phyloP scores from a whole-genome alignment of 2,329 filamentous ascomycete species.

The Moelleriella libera region DNA sequence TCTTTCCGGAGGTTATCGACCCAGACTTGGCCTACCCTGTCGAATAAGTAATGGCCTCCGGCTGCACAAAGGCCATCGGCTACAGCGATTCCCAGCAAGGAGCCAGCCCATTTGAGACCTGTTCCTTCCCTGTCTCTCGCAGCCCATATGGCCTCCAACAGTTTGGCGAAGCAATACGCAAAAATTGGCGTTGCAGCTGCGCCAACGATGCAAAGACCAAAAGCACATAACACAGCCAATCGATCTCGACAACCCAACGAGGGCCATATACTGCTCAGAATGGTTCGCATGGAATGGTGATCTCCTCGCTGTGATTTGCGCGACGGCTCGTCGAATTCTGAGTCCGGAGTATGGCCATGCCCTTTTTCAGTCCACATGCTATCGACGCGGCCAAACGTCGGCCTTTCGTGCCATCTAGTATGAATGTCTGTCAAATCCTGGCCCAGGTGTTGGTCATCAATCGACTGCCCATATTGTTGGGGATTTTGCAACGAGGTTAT shows the following conservation, averaged over 20 bases:
- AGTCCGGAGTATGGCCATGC: too few species aligned
- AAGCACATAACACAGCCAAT: slow-evolving; percentile 40
- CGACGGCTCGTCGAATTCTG: too few species aligned
- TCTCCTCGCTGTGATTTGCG: background rate
- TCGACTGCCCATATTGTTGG: background rate
- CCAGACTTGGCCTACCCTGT: slow-evolving; percentile 62
- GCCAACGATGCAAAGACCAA: slow-evolving; percentile 47
- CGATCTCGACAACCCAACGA: slow-evolving; percentile 37
- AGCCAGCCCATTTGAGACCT: slow-evolving; percentile 53
- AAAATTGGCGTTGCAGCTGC: slow-evolving; percentile 61
- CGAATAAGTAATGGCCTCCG: slow-evolving; percentile 55
- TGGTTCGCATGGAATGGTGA: slow-evolving; percentile 5
- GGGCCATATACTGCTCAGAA: slow-evolving; percentile 51
- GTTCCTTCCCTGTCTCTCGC: slow-evolving; percentile 28
- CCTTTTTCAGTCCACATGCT: too few species aligned
- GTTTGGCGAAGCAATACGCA: slow-evolving; percentile 58
- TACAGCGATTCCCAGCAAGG: slow-evolving; percentile 53
- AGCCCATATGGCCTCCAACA: slow-evolving; percentile 57
- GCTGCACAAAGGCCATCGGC: slow-evolving; percentile 53
- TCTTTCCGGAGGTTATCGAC: slow-evolving; percentile 54
- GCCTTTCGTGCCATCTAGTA: too few species aligned
- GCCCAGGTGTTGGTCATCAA: too few species aligned
- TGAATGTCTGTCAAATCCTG: too few species aligned
- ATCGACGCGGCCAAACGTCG: too few species aligned
- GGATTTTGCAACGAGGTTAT: background rate